A percentile compares a stretch with the other conserved stretches of the same genome.
phyloP scores from a whole-genome alignment of 1,139 yeast species.

The Candida gigantensis region DNA sequence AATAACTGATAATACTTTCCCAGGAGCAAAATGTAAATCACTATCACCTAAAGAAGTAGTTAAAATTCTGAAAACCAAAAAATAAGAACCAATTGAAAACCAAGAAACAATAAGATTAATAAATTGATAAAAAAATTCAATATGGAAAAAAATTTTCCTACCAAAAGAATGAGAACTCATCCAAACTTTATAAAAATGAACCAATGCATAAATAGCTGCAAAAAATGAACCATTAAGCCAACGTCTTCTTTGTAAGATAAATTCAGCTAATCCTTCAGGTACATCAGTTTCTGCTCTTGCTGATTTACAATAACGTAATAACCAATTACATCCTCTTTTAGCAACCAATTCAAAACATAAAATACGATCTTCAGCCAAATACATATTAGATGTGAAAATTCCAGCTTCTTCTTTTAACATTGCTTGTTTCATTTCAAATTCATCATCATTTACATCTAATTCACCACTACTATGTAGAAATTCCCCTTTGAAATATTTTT shows the following conservation, averaged over 20 bases:
- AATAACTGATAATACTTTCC: constrained; percentile 74
- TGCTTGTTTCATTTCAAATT: constrained; percentile 40
- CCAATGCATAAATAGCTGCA: constrained; percentile 50
- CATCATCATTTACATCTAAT: constrained; percentile 49
- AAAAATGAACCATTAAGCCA: constrained; percentile 54
- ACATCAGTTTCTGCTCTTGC: constrained; percentile 54
- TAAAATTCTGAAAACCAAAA: constrained; percentile 76
- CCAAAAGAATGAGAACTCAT: constrained; percentile 42
- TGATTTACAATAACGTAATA: constrained; percentile 46
- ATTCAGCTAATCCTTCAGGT: constrained; percentile 48
- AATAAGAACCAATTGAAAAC: constrained; percentile 82
- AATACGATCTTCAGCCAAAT: constrained; percentile 52
- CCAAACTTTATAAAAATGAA: constrained; percentile 48
- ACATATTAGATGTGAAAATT: constrained; percentile 52
- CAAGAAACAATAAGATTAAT: constrained; percentile 59
- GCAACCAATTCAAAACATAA: constrained; percentile 52
- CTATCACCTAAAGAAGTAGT: constrained; percentile 66
- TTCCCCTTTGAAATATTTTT: constrained; percentile 51
- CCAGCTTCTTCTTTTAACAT: constrained; percentile 49
- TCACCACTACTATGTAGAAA: constrained; percentile 49
- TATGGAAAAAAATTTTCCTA: constrained; percentile 43
- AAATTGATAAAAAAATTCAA: constrained; percentile 47
- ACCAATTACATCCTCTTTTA: constrained; percentile 45
- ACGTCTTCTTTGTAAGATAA: constrained; percentile 50
- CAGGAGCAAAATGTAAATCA: constrained; percentile 56